These are phyloP conservation scores for Yamadazyma epiphylla DNA, from an alignment of 1,139 yeast species.

Conservation along the genomic window DNA sequence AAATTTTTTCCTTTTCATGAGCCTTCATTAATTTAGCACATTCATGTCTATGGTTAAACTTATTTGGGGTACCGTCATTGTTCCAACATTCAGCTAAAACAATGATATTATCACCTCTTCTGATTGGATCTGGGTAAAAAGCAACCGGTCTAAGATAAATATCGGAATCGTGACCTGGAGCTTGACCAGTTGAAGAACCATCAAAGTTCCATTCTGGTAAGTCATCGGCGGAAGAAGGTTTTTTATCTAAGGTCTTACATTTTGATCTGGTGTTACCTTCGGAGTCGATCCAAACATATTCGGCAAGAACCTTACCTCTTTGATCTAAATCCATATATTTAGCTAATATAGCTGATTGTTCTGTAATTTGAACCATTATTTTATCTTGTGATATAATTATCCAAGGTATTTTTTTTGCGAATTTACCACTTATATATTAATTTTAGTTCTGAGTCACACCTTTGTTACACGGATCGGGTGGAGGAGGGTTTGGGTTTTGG, in stretches of 20 bases:
- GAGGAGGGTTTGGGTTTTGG: too few relatives aligned
- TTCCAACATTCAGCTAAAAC: conserved; percentile 97
- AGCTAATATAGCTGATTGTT: conserved; percentile 72
- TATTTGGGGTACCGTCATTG: conserved; percentile 98
- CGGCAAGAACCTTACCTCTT: conserved; percentile 85
- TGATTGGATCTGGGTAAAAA: conserved; percentile 92
- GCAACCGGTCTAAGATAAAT: conserved; percentile 92
- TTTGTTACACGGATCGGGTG: too few relatives aligned
- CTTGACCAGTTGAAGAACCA: conserved; percentile 98
- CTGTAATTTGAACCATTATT: conserved; percentile 45
- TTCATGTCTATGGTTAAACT: conserved; percentile 96
- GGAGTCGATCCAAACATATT: conserved; percentile 97
- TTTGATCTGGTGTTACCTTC: conserved; percentile 90
- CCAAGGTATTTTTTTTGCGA: not conserved
- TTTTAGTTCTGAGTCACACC: too few relatives aligned
- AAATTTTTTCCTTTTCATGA: conserved; percentile 76
- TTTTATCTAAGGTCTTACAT: conserved; percentile 77
- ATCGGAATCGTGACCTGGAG: conserved; percentile 97
- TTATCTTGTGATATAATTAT: not conserved
- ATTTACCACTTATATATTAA: too few relatives aligned
- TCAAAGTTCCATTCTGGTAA: conserved; percentile 99
- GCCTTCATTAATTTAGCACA: conserved; percentile 95
- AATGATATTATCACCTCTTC: conserved; percentile 94
- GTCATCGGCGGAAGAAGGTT: conserved; percentile 72
- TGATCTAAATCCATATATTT: conserved; percentile 85